Evolutionary conservation across 495 filamentous ascomycete species (phyloP).

Genomic region (Chaetomium fimeti): DNA sequence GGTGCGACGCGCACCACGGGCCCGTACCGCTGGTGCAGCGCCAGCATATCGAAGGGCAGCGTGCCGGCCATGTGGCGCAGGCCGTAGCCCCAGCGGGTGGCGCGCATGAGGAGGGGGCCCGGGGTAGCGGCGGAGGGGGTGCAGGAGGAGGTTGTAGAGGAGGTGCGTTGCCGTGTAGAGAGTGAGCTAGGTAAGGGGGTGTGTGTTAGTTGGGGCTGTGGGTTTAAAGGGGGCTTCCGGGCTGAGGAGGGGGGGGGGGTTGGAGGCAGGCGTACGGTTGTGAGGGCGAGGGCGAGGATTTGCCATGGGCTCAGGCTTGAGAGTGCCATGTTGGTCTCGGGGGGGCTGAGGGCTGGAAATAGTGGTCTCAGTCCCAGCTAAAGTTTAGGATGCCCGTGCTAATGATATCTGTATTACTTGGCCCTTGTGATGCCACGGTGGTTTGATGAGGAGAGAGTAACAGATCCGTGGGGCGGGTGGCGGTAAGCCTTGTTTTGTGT

Average conservation of each 20-base stretch:
- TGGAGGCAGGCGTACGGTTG: not conserved
- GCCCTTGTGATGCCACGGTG: no score
- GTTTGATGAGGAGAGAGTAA: not conserved
- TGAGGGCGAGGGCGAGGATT: conserved; percentile 11
- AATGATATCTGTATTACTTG: no score
- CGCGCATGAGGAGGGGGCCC: conserved; percentile 51
- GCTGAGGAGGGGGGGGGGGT: not conserved
- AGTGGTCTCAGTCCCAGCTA: not conserved
- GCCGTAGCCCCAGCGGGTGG: conserved; percentile 37
- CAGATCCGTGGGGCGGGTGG: not conserved
- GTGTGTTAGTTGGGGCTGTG: not conserved
- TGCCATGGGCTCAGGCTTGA: conserved; percentile 11
- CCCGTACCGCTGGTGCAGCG: conserved; percentile 52
- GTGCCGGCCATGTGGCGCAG: conserved; percentile 39
- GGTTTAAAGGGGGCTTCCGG: not conserved
- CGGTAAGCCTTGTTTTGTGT: not conserved
- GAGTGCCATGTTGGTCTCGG: conserved; percentile 17
- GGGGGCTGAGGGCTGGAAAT: not conserved
- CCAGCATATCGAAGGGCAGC: conserved; percentile 44
- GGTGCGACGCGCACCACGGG: conserved; percentile 55
- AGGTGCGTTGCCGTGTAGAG: conserved; percentile 20
- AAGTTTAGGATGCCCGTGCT: not conserved
- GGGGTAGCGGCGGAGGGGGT: conserved; percentile 53
- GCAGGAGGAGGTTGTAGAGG: conserved; percentile 51
- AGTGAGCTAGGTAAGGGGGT: not conserved